Base-by-base conservation (phyloP, 148 eudicot species). In the Dysphania ambrosioides region DNA sequence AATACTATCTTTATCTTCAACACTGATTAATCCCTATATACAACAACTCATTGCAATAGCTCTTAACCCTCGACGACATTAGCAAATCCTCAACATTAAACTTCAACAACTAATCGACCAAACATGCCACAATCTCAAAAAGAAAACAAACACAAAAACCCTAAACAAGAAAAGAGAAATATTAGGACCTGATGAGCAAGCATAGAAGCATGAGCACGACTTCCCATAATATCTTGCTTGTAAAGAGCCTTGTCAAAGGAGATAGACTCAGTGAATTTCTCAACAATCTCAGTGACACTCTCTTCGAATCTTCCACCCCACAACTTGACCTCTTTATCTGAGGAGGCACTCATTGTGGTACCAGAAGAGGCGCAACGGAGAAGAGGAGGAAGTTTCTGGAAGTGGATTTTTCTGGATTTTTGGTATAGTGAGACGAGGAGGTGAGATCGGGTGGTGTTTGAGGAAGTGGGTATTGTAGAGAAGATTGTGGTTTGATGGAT, bases 271-370 rank as follows among this genome's bases (percentile, higher is more conserved):
- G 99, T 96, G 78, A 96, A 96, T 76, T 87, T 81, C 89, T 96
- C 99, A 5, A 96, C 99, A 1, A 83, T 80, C 47, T 96, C 94
- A 6, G 97, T 96, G 1, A 92, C 97, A 61, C 90, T 91, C 70
- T 90, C 97, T 73, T 92, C 97, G 63, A 96, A 96, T 72, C 99
- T 80, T 13, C 99, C 99, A 1, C 99, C 99, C 99, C 99, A 96
- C 10, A 92, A 86, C 78, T 96, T 96, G 24, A 85, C 76, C 82
- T 92, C 99, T 80, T 88, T 91, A 19, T 40, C 79, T 57, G 70
- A 9, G n/a, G 79, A 66, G 40, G 69, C 34, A 31, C 68, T 73
- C 74, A 73, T 76, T 53, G 62, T 68, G 21, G 71, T 53, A 3
- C 59, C 72, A 41, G 76, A 34, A 8, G 75, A 72, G n/a, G 66